A percentile compares a stretch with the other conserved stretches of the same genome.
Evolutionary conservation across 495 filamentous ascomycete genomes (phyloP).

Genomic region (Aspergillus bridgeri): DNA sequence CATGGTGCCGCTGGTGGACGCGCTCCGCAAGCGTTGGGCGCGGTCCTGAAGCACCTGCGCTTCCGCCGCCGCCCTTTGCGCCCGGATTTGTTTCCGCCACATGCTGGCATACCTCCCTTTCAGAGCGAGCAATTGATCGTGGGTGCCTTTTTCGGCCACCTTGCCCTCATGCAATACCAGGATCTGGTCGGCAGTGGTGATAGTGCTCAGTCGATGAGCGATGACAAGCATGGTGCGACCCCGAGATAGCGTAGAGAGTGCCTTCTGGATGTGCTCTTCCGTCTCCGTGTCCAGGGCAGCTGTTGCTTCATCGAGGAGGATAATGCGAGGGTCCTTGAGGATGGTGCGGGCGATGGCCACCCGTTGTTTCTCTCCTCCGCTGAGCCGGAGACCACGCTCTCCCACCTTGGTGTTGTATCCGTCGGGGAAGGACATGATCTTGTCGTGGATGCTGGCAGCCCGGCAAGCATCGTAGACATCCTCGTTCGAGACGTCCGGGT

Average conservation of each 20-base stretch:
- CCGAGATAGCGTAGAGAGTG: conserved; percentile 71
- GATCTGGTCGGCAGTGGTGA: conserved; percentile 92
- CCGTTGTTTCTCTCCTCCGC: conserved; percentile 94
- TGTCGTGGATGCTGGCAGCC: conserved; percentile 92
- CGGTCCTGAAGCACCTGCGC: conserved; percentile 55
- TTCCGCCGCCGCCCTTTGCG: conserved; percentile 77
- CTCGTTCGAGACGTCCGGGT: conserved; percentile 78
- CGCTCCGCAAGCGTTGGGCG: conserved; percentile 45
- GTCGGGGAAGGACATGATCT: conserved; percentile 90
- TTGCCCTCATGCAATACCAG: conserved; percentile 83
- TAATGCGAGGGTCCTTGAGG: conserved; percentile 91
- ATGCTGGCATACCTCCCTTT: conserved; percentile 84
- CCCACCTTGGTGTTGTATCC: conserved; percentile 89
- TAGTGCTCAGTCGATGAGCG: conserved; percentile 88
- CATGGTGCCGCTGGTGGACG: conserved; percentile 25
- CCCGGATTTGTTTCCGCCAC: conserved; percentile 94
- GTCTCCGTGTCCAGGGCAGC: conserved; percentile 94
- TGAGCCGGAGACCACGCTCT: conserved; percentile 87
- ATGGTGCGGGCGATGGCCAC: conserved; percentile 97
- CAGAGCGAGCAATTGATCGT: conserved; percentile 73
- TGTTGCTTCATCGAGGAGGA: conserved; percentile 94
- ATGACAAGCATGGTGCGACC: conserved; percentile 85
- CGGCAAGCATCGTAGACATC: conserved; percentile 86
- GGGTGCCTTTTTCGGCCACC: conserved; percentile 82
- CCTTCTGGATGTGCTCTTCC: conserved; percentile 90